phyloP scores from a whole-genome alignment of 352 stramenopile species.

The Globisporangium recalcitrans region DNA sequence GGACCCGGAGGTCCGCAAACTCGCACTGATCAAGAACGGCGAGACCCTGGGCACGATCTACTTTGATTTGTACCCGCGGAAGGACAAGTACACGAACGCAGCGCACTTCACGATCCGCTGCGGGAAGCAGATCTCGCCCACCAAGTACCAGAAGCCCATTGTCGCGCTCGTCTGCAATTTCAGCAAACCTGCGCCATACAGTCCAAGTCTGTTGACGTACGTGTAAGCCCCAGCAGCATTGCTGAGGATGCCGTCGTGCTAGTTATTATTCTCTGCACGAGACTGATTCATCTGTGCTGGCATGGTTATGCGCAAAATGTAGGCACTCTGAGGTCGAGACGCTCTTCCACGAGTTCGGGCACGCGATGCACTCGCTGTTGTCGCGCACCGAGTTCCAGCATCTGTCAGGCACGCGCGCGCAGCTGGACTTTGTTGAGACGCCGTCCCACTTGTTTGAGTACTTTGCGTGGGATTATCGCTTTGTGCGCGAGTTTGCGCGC shows the following conservation, averaged over 20 bases:
- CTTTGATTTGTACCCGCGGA: conserved; percentile 92
- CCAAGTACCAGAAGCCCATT: conserved; percentile 91
- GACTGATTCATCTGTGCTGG: no score
- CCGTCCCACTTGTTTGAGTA: conserved; percentile 98
- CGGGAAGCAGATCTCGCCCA: conserved; percentile 55
- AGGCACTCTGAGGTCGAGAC: conserved; percentile 95
- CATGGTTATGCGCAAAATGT: no score
- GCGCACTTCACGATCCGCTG: conserved; percentile 97
- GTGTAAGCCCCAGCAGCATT: no score
- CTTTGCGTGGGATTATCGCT: conserved; percentile 91
- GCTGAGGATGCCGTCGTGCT: no score
- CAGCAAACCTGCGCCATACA: conserved; percentile 65
- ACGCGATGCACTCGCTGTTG: conserved; percentile 96
- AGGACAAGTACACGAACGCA: conserved; percentile 82
- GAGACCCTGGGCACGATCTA: conserved; percentile 89
- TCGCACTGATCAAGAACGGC: conserved; percentile 69
- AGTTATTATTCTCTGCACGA: no score
- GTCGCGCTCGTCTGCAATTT: conserved; percentile 93
- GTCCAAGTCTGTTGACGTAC: conserved; percentile 67
- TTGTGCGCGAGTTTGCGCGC: conserved; percentile 79
- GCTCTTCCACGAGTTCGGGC: conserved; percentile 98
- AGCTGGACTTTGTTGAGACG: conserved; percentile 94
- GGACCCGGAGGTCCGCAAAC: conserved; percentile 86
- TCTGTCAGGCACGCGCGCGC: conserved; percentile 91
- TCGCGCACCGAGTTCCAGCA: conserved; percentile 97